phyloP scores from a whole-genome alignment of 495 filamentous ascomycete species.

The Tuber microsphaerosporum region DNA sequence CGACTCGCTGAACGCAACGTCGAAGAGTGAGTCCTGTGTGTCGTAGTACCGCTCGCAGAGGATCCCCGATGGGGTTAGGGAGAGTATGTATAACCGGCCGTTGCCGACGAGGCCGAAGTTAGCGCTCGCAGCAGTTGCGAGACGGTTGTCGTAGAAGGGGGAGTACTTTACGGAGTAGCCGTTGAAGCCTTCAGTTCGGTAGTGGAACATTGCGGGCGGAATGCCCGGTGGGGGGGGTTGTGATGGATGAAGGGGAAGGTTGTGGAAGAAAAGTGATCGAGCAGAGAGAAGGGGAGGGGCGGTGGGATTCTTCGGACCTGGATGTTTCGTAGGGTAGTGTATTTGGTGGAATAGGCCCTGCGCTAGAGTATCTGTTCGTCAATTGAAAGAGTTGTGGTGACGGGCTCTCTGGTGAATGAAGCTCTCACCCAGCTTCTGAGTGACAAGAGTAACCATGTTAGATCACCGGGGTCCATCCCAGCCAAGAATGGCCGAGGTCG shows the following conservation, averaged over 20 bases:
- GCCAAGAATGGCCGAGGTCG: neutral
- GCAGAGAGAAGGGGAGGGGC: neutral
- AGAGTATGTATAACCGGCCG: slow-evolving; percentile 75
- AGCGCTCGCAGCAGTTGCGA: slow-evolving; percentile 76
- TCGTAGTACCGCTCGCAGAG: slow-evolving; percentile 83
- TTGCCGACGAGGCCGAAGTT: slow-evolving; percentile 98
- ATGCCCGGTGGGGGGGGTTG: neutral
- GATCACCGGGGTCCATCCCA: neutral
- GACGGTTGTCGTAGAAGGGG: slow-evolving; percentile 88
- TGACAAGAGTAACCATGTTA: neutral
- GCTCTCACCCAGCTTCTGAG: neutral
- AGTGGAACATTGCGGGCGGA: slow-evolving; percentile 71
- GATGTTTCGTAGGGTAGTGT: neutral
- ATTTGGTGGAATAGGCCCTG: neutral
- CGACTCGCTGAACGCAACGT: slow-evolving; percentile 84
- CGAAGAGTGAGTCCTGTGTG: slow-evolving; percentile 93
- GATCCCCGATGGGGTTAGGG: slow-evolving; percentile 72
- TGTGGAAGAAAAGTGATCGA: neutral
- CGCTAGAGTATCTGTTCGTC: neutral
- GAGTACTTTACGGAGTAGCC: slow-evolving; percentile 95
- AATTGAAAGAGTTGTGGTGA: neutral
- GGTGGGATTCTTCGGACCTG: neutral
- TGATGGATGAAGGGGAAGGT: neutral
- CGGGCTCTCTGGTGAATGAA: neutral
- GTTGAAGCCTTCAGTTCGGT: slow-evolving; percentile 84